Evolutionary conservation across 306 rosid genomes (phyloP).

Genomic region (Cicer arietinum): DNA sequence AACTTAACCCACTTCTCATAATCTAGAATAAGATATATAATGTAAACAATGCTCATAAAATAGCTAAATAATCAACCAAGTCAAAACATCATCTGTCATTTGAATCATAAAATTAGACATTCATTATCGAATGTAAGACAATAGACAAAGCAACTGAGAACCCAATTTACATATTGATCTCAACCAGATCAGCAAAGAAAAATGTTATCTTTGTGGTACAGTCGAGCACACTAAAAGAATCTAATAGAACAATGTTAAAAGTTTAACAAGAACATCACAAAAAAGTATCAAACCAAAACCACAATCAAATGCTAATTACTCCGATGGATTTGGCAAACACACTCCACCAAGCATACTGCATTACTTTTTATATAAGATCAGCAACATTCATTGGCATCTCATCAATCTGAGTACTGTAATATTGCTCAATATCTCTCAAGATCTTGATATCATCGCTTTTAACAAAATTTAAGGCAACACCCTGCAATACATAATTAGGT

Average conservation of each 20-base stretch:
- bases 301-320: constrained; percentile 40
- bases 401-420: constrained; percentile 97
- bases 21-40: constrained; percentile 4
- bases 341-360: constrained; percentile 47
- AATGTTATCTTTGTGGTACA: constrained; percentile 4
- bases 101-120: constrained; percentile 39
- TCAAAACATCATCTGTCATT: constrained; percentile 29
- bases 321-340: constrained; percentile 31
- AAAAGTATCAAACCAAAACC: constrained; percentile 32
- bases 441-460: constrained; percentile 96
- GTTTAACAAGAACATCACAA: constrained; percentile 30
- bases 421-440: constrained; percentile 93
- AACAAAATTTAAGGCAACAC: constrained; percentile 98
- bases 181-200: constrained; percentile 38
- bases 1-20: neutral
- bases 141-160: constrained; percentile 35
- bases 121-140: constrained; percentile 27
- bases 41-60: neutral
- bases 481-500: constrained; percentile 58
- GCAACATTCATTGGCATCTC: constrained; percentile 99
- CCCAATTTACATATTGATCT: constrained; percentile 49
- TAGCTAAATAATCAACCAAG: constrained; percentile 17
- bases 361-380: constrained; percentile 68
- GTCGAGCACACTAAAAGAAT: constrained; percentile 27
- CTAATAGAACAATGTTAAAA: constrained; percentile 37